Evolutionary conservation across 495 filamentous ascomycete genomes (phyloP).

Genomic region (Neurospora sublineolata): DNA sequence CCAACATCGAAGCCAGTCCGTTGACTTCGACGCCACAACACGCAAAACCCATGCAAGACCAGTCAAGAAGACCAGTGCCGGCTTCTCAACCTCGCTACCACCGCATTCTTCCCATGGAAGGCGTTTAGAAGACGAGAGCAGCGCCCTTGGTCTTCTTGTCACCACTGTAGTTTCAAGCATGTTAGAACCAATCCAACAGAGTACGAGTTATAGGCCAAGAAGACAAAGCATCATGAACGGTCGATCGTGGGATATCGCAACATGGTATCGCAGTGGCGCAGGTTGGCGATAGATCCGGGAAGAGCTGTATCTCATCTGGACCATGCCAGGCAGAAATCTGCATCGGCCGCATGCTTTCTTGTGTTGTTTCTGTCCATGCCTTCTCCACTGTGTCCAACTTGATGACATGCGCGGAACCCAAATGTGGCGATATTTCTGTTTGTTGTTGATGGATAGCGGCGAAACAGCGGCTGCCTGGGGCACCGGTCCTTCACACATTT

Average conservation of each 20-base stretch:
- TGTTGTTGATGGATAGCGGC: neutral
- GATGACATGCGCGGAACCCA: neutral
- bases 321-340: neutral
- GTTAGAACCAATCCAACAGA: slow-evolving; percentile 16
- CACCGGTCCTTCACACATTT: neutral
- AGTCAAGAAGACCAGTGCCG: slow-evolving; percentile 20
- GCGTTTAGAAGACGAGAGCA: slow-evolving; percentile 87
- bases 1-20: slow-evolving; percentile 19
- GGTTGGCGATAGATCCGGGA: neutral
- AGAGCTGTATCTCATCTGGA: neutral
- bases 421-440: neutral
- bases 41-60: slow-evolving; percentile 18
- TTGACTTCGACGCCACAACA: slow-evolving; percentile 16
- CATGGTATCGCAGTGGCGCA: neutral
- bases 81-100: slow-evolving; percentile 14
- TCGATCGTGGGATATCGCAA: neutral
- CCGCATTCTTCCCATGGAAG: slow-evolving; percentile 10
- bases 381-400: neutral
- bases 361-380: neutral
- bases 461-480: neutral
- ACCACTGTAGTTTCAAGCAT: slow-evolving; percentile 51
- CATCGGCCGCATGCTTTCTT: neutral
- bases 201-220: neutral
- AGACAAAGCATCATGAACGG: neutral
- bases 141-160: slow-evolving; percentile 99